Conservation (phyloP, 169 alveolate genomes). For the Plasmodium knowlesi region DNA sequence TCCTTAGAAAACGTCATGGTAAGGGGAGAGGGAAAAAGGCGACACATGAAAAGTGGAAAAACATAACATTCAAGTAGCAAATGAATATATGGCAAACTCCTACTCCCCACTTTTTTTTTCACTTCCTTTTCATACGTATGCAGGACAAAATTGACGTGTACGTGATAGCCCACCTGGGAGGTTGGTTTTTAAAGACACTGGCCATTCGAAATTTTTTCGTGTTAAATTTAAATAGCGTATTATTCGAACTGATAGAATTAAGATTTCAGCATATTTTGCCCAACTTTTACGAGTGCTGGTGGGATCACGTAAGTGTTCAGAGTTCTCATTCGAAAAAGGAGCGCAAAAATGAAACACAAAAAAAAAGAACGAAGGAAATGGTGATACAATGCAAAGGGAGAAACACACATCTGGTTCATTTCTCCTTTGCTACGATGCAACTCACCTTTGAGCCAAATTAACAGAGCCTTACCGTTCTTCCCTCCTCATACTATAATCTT, state of each 20-base stretch:
- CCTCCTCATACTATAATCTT: not conserved
- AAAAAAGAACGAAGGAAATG: not conserved
- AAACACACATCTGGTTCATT: not conserved
- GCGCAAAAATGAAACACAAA: not conserved
- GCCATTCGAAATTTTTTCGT: constrained; percentile 29
- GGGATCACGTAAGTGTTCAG: constrained; percentile 61
- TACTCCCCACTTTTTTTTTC: not conserved
- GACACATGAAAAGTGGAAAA: not conserved
- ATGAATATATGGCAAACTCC: not conserved
- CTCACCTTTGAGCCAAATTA: not conserved
- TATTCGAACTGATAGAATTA: constrained; percentile 49
- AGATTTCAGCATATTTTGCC: constrained; percentile 59
- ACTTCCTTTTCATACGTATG: not conserved
- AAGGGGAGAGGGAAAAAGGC: not conserved
- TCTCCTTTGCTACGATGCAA: not conserved
- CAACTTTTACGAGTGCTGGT: constrained; percentile 73
- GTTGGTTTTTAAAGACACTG: constrained; percentile 31
- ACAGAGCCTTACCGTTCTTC: not conserved
- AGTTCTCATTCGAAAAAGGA: not conserved
- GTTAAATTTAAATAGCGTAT: constrained; percentile 20
- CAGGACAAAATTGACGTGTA: constrained; percentile 62
- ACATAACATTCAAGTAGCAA: not conserved
- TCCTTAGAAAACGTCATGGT: constrained; percentile 2
- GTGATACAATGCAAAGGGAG: not conserved
- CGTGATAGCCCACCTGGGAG: constrained; percentile 33